These are phyloP conservation scores for Castanopsis chinensis DNA, from an alignment of 306 rosid genomes.

Conservation along the genomic window DNA sequence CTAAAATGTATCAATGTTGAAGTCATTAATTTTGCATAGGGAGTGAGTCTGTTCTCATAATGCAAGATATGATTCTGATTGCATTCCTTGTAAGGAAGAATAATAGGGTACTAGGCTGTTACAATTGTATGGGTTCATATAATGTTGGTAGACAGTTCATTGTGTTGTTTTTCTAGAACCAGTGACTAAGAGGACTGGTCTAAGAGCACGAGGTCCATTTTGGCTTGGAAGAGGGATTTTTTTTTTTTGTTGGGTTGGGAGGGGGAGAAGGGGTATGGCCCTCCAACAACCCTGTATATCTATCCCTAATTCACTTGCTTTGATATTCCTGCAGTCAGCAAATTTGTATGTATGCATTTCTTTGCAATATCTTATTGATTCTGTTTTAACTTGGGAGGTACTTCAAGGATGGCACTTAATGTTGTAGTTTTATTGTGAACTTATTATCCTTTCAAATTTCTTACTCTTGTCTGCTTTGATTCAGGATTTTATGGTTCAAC, in stretches of 20 bases:
- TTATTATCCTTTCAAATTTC: constrained; percentile 3
- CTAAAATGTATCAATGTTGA: too few species aligned
- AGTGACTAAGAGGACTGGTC: too few species aligned
- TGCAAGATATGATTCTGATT: too few species aligned
- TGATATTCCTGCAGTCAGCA: constrained; percentile 7
- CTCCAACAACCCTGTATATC: background rate
- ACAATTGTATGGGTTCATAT: too few species aligned
- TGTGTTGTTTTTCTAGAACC: too few species aligned
- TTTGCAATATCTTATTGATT: constrained; percentile 15
- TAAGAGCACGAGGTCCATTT: background rate
- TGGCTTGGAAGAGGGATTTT: background rate
- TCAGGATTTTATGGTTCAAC: constrained; percentile 37
- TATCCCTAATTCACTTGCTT: background rate
- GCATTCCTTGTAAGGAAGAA: too few species aligned
- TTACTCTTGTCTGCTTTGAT: constrained; percentile 23
- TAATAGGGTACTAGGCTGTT: too few species aligned
- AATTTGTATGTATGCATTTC: constrained; percentile 2
- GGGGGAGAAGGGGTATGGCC: background rate
- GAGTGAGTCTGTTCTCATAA: too few species aligned
- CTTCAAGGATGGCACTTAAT: background rate
- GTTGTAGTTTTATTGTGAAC: constrained; percentile 10
- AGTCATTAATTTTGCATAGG: too few species aligned
- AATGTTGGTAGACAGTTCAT: too few species aligned
- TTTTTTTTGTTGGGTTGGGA: background rate
- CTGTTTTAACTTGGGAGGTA: background rate